Evolutionary conservation across 805 yeast species (phyloP).

Genomic region (Hanseniaspora taiwanica): DNA sequence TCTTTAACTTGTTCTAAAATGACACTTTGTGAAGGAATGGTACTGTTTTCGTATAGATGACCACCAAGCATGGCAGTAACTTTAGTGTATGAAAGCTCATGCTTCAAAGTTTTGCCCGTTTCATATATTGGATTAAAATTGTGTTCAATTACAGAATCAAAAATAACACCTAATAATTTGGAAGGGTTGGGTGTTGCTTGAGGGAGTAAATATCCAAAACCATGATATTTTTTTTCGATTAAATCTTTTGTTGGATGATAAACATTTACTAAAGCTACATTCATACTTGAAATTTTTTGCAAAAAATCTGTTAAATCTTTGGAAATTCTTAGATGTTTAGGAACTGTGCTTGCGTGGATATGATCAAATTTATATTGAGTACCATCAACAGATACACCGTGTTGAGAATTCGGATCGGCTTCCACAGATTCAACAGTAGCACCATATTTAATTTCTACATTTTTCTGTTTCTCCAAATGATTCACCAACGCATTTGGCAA

Average conservation of each 20-base stretch:
- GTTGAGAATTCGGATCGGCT: not conserved
- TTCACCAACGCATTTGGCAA: constrained; percentile 34
- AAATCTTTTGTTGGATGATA: constrained; percentile 35
- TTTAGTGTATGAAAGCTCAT: constrained; percentile 39
- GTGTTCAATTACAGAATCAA: constrained; percentile 74
- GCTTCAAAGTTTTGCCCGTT: constrained; percentile 9
- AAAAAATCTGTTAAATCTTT: constrained; percentile 13
- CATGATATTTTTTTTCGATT: constrained; percentile 32
- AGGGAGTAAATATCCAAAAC: constrained; percentile 89
- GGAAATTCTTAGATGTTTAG: constrained; percentile 16
- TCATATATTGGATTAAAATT: constrained; percentile 26
- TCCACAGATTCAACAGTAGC: not conserved
- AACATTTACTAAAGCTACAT: constrained; percentile 59
- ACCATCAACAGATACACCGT: constrained; percentile 1
- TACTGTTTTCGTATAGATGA: constrained; percentile 31
- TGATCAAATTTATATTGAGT: constrained; percentile 30
- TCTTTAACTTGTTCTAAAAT: constrained; percentile 20
- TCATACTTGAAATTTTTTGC: constrained; percentile 21
- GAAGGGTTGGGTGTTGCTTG: constrained; percentile 32
- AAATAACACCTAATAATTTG: constrained; percentile 70
- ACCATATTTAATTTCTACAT: constrained; percentile 21
- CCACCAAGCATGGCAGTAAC: constrained; percentile 91
- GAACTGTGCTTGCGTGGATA: constrained; percentile 46
- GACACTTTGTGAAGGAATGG: constrained; percentile 10
- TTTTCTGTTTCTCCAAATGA: constrained; percentile 25